Base-by-base conservation (phyloP, 192 early-diverging fungal species). In the Powellomyces hirtus region DNA sequence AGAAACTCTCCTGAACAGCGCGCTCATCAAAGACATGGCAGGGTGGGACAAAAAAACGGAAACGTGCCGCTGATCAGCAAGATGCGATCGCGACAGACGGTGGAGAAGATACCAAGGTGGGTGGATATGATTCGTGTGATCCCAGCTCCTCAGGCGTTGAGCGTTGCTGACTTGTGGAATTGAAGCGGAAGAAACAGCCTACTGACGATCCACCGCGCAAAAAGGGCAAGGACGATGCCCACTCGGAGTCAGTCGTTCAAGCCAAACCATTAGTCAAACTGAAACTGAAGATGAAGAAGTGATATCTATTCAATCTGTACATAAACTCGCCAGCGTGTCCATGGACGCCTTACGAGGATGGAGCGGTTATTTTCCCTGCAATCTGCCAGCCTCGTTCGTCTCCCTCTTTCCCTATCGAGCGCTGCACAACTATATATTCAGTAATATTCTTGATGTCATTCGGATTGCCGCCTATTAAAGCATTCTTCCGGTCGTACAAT, bases 351-450 rank as follows among this genome's bases (percentile, higher is more conserved):
- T 16, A 49, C 5, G 33, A 56, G 33, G 26, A 7, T 27, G 53
- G 53, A 16, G 53, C n/a, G n/a, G n/a, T 56, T 5, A 56, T 56
- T 31, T 56, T 56, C 33, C 55, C 68, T 24, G 68, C 59, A 40
- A 70, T 70, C 42, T 38, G 61, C 68, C 68, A 70, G n/a, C 22
- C 37, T 6, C 38, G 20, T 10, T 24, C 7, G 16, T 31, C 37
- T 1, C 34, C 57, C 24, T 22, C 27, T 29, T 42, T 58, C 20
- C 34, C 55, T 13, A 70, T 42, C 68, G 42, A 62, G 31, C 46
- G 40, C 35, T 70, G 59, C 6, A 70, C 11, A n/a, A 70, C 68
- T 11, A 70, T 52, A 34, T 70, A 62, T 37, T 70, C 68, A 4
- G 33, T 38, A 14, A 70, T 35, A 14, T 45, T n/a, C 46, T 61